Evolutionary conservation across 345 rosid species (phyloP), one percentile per base, ranked within the genome.

Genomic region (Moringa oleifera): DNA sequence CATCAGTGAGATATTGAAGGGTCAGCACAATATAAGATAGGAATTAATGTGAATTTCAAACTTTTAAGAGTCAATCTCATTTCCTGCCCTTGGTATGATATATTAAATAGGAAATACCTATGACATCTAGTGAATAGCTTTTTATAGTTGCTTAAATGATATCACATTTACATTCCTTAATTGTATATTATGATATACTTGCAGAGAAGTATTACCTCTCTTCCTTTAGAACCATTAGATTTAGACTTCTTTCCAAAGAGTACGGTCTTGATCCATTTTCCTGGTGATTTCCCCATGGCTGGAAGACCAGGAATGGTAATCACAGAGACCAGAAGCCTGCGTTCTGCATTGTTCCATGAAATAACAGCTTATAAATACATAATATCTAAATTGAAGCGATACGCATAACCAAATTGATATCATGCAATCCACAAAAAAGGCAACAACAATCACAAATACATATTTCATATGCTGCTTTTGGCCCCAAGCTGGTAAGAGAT

Each of bases 231-330:
- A 21, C 62, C 50, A 67, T 71, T 69, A 55, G 88, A 81, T 73
- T 88, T 90, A 60, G 86, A 25, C 72, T 85, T 93, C 81, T 90
- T 93, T 25, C 97, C 96, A 68, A 90, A 86, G 0, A 93, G 73
- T 41, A 90, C 76, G 58, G 80, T 75, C 80, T 90, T 93, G 64
- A 93, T 80, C 97, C 97, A 93, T 74, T 78, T 93, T 17, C 79
- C 75, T 0, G 90, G 90, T 47, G 97, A 81, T 68, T 82, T 91
- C 0, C 96, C 96, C 97, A 90, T 90, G 16, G 51, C 66, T 52
- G 55, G 53, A 67, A 57, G 51, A 68, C 70, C 59, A 56, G 64
- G 75, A 70, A 28, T 46, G 20, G 7, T 20, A 31, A 51, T 58
- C 60, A 71, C 63, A 67, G 60, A 20, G 49, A 66, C 61, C 69